A percentile compares a stretch with the other conserved stretches of the same genome.
Evolutionary conservation across 768 basidiomycete genomes (phyloP).

Genomic region (Clathrus columnatus): DNA sequence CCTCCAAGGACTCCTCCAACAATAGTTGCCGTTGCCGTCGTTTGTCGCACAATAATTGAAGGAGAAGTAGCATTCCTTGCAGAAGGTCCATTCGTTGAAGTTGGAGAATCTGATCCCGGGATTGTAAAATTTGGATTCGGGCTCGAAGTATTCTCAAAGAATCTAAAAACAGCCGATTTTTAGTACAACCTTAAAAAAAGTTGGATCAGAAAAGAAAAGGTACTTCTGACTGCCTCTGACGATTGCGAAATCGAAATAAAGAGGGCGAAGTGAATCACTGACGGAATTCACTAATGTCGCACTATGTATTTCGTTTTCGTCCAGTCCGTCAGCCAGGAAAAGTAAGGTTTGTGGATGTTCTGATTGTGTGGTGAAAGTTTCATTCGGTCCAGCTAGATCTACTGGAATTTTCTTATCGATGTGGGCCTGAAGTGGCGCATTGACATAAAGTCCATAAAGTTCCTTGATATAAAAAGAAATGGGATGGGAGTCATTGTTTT

Average conservation of each 20-base stretch:
- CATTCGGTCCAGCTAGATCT: background rate
- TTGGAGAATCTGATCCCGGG: background rate
- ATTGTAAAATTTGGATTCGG: background rate
- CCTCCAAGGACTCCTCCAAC: background rate
- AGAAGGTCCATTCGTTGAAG: background rate
- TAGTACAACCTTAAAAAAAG: background rate
- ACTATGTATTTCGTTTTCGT: background rate
- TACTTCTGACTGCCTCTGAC: constrained; percentile 4
- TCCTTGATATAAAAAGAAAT: constrained; percentile 28
- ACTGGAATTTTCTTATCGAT: constrained; percentile 19
- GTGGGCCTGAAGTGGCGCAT: constrained; percentile 23
- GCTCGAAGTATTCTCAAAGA: too few species aligned
- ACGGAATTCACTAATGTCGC: background rate
- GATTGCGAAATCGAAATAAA: constrained; percentile 5
- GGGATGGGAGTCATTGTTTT: constrained; percentile 27
- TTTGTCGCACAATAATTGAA: too few species aligned
- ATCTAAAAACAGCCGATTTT: too few species aligned
- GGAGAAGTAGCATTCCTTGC: too few species aligned
- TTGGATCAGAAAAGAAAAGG: too few species aligned
- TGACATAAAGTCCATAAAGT: constrained; percentile 25
- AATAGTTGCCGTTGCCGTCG: background rate
- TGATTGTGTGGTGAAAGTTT: background rate
- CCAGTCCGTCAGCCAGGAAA: background rate
- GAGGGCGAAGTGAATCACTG: background rate
- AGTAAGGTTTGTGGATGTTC: constrained; percentile 5